Evolutionary conservation across 1,284 basidiomycete genomes (phyloP).

Genomic region (Ceratobasidium sp.): DNA sequence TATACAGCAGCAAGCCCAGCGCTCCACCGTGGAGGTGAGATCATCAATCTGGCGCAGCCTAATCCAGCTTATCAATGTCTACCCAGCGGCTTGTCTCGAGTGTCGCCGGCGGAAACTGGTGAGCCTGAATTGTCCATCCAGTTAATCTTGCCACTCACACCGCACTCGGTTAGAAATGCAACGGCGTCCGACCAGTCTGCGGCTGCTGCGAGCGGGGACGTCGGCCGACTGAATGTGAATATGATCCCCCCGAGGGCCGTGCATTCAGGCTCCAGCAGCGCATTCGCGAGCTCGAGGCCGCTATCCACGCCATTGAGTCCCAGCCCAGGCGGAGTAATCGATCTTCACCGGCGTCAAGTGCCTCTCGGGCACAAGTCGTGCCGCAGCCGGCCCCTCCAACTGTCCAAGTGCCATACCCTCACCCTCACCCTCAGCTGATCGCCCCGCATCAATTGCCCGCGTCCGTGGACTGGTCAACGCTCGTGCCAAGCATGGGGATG

Average conservation of each 20-base stretch:
- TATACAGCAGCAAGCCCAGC: constrained; percentile 9
- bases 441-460: constrained; percentile 22
- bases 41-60: not conserved
- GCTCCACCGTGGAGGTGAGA: constrained; percentile 40
- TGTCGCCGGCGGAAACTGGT: constrained; percentile 39
- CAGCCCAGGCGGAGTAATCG: constrained; percentile 25
- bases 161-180: constrained; percentile 14
- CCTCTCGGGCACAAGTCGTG: not conserved
- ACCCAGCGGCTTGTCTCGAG: constrained; percentile 24
- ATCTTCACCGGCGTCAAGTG: not conserved
- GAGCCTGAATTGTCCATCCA: not conserved
- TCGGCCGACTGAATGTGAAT: constrained; percentile 11
- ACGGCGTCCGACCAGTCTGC: constrained; percentile 29
- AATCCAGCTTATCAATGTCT: not conserved
- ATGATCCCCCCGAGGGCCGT: constrained; percentile 30
- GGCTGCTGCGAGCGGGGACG: constrained; percentile 33
- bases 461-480: constrained; percentile 35
- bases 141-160: not conserved
- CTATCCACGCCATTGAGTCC: constrained; percentile 30
- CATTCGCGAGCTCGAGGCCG: constrained; percentile 23
- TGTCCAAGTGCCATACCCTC: constrained; percentile 15
- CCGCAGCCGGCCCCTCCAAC: not conserved
- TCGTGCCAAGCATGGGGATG: constrained; percentile 10
- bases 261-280: constrained; percentile 36
- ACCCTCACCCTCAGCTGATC: constrained; percentile 23